Conservation (phyloP, 2,329 filamentous ascomycete species). For the Beauveria bassiana region DNA sequence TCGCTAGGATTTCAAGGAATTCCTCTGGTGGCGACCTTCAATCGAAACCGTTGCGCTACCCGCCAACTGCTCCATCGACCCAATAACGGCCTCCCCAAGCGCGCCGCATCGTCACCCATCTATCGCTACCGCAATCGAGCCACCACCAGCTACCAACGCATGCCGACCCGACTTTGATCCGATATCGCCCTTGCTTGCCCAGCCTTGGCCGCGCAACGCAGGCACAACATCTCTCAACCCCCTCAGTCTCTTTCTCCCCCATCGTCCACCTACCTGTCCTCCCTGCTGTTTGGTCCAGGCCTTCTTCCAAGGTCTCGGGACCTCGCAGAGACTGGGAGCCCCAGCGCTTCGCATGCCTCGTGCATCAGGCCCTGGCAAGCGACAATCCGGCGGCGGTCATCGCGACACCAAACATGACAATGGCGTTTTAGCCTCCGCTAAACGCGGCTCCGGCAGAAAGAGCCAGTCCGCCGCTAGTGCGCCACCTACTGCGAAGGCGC, state of each 20-base stretch:
- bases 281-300: constrained; percentile 28
- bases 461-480: constrained; percentile 33
- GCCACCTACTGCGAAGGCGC: constrained; percentile 29
- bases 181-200: not conserved
- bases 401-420: constrained; percentile 77
- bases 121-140: not conserved
- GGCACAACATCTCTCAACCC: constrained; percentile 6
- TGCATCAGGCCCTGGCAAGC: constrained; percentile 50
- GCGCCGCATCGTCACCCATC: not conserved
- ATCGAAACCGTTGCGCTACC: not conserved
- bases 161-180: constrained; percentile 2
- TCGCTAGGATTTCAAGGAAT: no score
- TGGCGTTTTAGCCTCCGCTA: constrained; percentile 62
- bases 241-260: constrained; percentile 10
- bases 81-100: no score
- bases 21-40: not conserved
- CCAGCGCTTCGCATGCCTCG: constrained; percentile 51
- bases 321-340: constrained; percentile 28
- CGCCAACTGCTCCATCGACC: not conserved
- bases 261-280: constrained; percentile 16
- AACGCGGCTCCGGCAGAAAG: constrained; percentile 34
- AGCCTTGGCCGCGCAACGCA: not conserved
- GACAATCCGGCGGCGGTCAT: constrained; percentile 56
- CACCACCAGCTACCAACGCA: not conserved
- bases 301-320: constrained; percentile 26